phyloP scores from a whole-genome alignment of 306 rosid species.

The Glycine soja region DNA sequence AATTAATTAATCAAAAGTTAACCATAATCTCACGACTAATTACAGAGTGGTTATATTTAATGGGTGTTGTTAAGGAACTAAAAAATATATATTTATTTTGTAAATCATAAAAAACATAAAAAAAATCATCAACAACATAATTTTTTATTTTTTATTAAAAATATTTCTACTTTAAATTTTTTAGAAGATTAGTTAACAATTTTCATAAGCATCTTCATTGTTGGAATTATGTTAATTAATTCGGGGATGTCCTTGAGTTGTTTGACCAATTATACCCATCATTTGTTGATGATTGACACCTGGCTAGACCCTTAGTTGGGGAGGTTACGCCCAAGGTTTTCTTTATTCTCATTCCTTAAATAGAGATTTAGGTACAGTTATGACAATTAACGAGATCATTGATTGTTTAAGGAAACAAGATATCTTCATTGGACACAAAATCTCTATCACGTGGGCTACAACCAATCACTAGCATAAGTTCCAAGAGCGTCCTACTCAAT shows the following conservation, averaged over 20 bases:
- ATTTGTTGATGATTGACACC: constrained; percentile 55
- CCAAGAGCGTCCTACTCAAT: constrained; percentile 7
- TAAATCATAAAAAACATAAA: too few species aligned
- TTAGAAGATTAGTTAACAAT: too few species aligned
- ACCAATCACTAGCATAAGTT: constrained; percentile 36
- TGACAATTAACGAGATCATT: neutral
- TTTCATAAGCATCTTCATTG: neutral
- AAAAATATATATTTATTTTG: too few species aligned
- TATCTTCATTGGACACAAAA: constrained; percentile 42
- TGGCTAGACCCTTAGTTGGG: constrained; percentile 50
- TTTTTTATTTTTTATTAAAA: too few species aligned
- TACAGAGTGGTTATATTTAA: too few species aligned
- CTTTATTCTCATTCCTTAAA: constrained; percentile 40
- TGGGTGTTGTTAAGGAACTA: too few species aligned
- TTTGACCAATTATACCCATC: constrained; percentile 42
- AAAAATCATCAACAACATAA: too few species aligned
- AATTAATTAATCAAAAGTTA: too few species aligned
- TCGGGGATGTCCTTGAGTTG: neutral
- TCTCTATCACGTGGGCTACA: constrained; percentile 52
- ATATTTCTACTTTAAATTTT: too few species aligned
- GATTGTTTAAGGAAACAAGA: constrained; percentile 56
- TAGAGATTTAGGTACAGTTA: neutral
- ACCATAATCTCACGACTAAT: too few species aligned
- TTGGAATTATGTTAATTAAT: constrained; percentile 32
- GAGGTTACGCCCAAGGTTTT: neutral